These are phyloP conservation scores for Wallemia hederae DNA, from an alignment of 1,284 basidiomycete genomes.

Conservation along the genomic window DNA sequence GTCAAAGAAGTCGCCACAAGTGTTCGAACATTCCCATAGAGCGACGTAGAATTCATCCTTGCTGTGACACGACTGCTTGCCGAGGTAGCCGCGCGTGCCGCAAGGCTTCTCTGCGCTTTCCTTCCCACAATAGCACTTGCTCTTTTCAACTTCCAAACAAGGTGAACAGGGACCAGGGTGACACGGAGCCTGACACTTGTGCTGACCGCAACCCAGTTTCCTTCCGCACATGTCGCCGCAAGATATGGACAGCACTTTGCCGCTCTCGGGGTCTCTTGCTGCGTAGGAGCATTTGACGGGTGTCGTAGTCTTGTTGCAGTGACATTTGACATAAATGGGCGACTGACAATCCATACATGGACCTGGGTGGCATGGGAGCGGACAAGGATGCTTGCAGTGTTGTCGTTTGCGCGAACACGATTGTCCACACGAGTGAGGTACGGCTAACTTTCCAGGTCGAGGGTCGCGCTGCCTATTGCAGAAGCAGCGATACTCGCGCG, in stretches of 20 bases:
- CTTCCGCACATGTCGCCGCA: constrained; percentile 10
- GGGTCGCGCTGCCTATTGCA: constrained; percentile 46
- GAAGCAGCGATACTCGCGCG: constrained; percentile 54
- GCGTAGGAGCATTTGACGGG: constrained; percentile 3
- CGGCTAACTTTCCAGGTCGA: constrained; percentile 31
- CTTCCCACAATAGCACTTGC: background rate
- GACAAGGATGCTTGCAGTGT: constrained; percentile 35
- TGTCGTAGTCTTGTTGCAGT: constrained; percentile 3
- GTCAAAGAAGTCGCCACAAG: background rate
- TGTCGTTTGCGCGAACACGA: constrained; percentile 35
- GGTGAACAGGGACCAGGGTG: background rate
- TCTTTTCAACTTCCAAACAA: background rate
- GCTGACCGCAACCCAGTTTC: constrained; percentile 9
- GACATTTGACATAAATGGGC: constrained; percentile 5
- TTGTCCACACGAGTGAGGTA: constrained; percentile 55
- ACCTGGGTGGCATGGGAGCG: constrained; percentile 16
- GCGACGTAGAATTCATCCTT: background rate
- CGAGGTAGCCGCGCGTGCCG: background rate
- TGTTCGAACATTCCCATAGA: background rate
- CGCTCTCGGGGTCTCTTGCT: background rate
- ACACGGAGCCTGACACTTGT: background rate
- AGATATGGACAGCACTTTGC: background rate
- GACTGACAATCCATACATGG: constrained; percentile 8
- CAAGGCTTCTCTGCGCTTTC: background rate
- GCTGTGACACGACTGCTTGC: background rate